Conservation (phyloP, 352 stramenopile species). For the Pythium myriotylum region DNA sequence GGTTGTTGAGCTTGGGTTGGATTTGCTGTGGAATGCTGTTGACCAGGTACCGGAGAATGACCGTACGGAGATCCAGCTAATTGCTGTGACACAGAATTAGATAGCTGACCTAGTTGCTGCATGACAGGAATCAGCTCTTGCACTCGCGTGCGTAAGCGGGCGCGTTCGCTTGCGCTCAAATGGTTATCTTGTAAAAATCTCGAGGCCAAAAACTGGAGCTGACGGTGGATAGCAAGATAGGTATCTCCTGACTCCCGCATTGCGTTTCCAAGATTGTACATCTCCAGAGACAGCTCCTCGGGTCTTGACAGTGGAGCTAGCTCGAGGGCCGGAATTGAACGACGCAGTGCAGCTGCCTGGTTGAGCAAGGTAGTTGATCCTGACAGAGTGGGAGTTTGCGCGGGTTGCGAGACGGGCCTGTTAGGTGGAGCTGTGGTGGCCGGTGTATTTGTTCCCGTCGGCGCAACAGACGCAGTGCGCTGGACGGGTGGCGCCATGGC, state of each 20-base stretch:
- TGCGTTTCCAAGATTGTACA: slow-evolving; percentile 28
- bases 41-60: not conserved
- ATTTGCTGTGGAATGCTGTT: no score
- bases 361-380: slow-evolving; percentile 4
- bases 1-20: not conserved
- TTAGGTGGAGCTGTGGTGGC: not conserved
- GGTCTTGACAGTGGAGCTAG: slow-evolving; percentile 18
- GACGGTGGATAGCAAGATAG: slow-evolving; percentile 29
- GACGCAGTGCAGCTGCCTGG: slow-evolving; percentile 21
- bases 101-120: slow-evolving; percentile 13
- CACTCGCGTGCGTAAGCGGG: slow-evolving; percentile 17
- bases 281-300: slow-evolving; percentile 18
- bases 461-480: not conserved
- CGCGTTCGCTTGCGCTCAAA: slow-evolving; percentile 12
- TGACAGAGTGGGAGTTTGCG: not conserved
- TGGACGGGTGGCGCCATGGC: no score
- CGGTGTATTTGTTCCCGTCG: not conserved
- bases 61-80: slow-evolving; percentile 20
- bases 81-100: slow-evolving; percentile 10
- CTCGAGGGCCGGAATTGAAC: slow-evolving; percentile 25
- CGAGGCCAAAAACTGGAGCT: slow-evolving; percentile 23
- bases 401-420: no score
- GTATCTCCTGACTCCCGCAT: slow-evolving; percentile 28
- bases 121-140: slow-evolving; percentile 24
- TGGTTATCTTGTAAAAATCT: slow-evolving; percentile 23